phyloP scores from a whole-genome alignment of 345 rosid species.

The Raphanus raphanistrum region DNA sequence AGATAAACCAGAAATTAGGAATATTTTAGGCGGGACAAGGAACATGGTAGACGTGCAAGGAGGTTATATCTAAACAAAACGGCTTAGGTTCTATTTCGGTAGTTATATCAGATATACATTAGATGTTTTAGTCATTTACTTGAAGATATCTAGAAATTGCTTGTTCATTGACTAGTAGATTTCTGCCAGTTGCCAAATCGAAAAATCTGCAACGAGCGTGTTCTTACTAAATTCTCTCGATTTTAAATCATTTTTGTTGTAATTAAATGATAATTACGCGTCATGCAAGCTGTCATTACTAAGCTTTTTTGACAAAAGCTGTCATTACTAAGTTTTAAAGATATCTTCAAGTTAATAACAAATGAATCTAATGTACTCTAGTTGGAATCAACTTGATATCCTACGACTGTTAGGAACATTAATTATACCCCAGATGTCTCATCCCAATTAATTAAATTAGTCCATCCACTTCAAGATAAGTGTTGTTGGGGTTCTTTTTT shows the following conservation, averaged over 20 bases:
- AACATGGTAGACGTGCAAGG: conserved; percentile 25
- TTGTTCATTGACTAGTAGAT: background rate
- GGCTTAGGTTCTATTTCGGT: conserved; percentile 13
- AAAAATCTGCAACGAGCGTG: conserved; percentile 11
- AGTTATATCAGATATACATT: background rate
- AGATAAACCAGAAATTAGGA: conserved; percentile 31
- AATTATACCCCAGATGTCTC: background rate
- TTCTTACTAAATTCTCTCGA: background rate
- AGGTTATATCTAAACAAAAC: conserved; percentile 17
- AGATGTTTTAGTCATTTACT: background rate
- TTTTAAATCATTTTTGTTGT: background rate
- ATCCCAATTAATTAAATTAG: background rate
- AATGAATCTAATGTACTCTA: background rate
- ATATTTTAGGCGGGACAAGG: background rate
- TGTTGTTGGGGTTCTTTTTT: background rate
- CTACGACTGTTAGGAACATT: background rate
- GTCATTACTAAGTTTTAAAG: background rate
- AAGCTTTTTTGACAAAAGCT: background rate
- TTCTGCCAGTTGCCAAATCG: background rate
- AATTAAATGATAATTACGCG: conserved; percentile 20
- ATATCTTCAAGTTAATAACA: conserved; percentile 14
- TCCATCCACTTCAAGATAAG: background rate
- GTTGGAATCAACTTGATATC: conserved; percentile 21
- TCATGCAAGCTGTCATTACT: conserved; percentile 6
- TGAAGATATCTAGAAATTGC: background rate